phyloP scores from a whole-genome alignment of 768 basidiomycete genomes.

The Mycena capillaripes region DNA sequence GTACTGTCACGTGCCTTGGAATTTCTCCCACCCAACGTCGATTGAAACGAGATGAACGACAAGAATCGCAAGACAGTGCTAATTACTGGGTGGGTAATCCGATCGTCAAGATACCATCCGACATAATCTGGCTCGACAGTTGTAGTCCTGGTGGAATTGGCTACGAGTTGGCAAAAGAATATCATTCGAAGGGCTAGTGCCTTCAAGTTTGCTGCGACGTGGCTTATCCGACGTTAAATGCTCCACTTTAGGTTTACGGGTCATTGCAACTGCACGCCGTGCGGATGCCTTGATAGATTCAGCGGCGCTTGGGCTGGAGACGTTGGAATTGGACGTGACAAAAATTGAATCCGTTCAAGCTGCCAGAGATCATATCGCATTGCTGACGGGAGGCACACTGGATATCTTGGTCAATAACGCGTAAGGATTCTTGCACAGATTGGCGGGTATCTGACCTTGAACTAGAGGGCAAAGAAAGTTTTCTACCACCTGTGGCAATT shows the following conservation, averaged over 20 bases:
- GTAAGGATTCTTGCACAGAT: neutral
- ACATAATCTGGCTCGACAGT: conserved; percentile 12
- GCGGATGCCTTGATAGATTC: conserved; percentile 39
- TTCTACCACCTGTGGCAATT: neutral
- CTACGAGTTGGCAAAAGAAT: conserved; percentile 39
- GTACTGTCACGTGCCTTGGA: neutral
- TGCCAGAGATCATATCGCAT: conserved; percentile 31
- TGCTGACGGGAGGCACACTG: conserved; percentile 42
- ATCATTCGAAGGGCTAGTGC: conserved; percentile 28
- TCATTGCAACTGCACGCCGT: conserved; percentile 46
- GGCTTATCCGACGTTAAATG: neutral
- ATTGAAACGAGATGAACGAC: neutral
- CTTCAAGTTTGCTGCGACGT: neutral
- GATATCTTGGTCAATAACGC: conserved; percentile 44
- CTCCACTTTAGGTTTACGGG: conserved; percentile 38
- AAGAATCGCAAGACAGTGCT: neutral
- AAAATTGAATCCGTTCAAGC: conserved; percentile 32
- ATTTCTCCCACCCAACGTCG: too few relatives aligned
- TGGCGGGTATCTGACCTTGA: neutral
- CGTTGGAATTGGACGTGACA: conserved; percentile 44
- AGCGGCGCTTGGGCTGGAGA: conserved; percentile 37
- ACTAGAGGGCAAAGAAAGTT: conserved; percentile 24
- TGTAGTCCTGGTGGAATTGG: conserved; percentile 42
- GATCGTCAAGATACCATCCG: too few relatives aligned
- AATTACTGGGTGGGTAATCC: neutral